phyloP scores from a whole-genome alignment of 129 eudicot species.

The Lactuca saligna region DNA sequence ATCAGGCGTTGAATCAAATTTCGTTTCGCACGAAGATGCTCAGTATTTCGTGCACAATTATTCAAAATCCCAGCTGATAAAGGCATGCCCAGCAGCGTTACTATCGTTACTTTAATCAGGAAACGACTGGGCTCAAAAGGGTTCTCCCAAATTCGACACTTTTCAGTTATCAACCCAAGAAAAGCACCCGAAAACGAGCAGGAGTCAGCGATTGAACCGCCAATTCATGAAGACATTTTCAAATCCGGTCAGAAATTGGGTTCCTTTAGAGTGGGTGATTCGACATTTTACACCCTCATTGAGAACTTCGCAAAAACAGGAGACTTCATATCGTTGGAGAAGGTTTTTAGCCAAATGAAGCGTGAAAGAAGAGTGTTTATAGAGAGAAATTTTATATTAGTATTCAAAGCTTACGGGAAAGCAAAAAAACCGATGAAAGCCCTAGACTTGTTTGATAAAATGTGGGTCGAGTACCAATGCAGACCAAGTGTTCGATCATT shows the following conservation, averaged over 20 bases:
- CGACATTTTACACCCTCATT: conserved; percentile 75
- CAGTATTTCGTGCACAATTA: conserved; percentile 4
- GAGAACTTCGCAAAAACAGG: conserved; percentile 52
- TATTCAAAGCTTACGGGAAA: conserved; percentile 73
- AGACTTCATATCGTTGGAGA: conserved; percentile 66
- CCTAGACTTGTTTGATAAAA: conserved; percentile 68
- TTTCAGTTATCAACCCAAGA: conserved; percentile 32
- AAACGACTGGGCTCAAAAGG: conserved; percentile 36
- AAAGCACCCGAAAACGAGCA: conserved; percentile 19
- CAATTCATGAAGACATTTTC: conserved; percentile 53
- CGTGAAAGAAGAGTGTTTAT: conserved; percentile 56
- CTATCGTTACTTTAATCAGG: conserved; percentile 26
- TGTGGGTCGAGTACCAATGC: conserved; percentile 71
- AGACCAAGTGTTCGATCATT: conserved; percentile 78
- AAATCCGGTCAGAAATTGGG: conserved; percentile 49
- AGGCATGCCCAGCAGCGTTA: conserved; percentile 47
- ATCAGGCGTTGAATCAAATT: not conserved
- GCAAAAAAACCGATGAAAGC: conserved; percentile 61
- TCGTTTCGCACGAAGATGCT: conserved; percentile 13
- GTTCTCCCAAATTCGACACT: conserved; percentile 30
- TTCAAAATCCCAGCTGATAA: conserved; percentile 18
- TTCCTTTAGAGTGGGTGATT: conserved; percentile 69
- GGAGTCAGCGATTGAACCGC: conserved; percentile 23
- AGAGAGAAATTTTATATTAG: conserved; percentile 62
- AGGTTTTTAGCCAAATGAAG: conserved; percentile 66